phyloP scores from a whole-genome alignment of 208 protist species.

The Leishmania gerbilli region DNA sequence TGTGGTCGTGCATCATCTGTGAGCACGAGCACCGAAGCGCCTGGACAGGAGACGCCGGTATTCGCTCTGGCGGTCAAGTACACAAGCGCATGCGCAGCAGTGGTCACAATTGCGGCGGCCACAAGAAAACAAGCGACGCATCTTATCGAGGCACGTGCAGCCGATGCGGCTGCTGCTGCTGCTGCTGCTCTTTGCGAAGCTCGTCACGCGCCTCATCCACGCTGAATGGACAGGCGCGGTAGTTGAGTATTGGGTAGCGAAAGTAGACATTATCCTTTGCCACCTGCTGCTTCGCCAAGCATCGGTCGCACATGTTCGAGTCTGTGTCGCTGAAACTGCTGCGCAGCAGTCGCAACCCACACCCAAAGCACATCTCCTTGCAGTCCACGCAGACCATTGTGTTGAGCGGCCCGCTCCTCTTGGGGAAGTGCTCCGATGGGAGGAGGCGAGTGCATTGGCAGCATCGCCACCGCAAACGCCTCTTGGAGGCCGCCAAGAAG shows the following conservation, averaged over 20 bases:
- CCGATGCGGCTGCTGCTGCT: conserved; percentile 10
- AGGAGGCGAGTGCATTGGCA: conserved; percentile 63
- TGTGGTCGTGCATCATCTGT: not conserved
- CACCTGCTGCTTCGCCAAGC: conserved; percentile 73
- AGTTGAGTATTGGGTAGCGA: conserved; percentile 87
- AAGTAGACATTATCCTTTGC: conserved; percentile 89
- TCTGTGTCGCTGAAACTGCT: conserved; percentile 50
- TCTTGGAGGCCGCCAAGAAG: conserved; percentile 60
- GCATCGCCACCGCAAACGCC: conserved; percentile 66
- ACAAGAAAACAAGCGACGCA: no score
- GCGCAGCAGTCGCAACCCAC: conserved; percentile 58
- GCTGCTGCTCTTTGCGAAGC: conserved; percentile 39
- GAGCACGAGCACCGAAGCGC: not conserved
- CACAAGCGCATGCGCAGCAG: not conserved
- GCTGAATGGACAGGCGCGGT: conserved; percentile 82
- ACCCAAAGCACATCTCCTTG: conserved; percentile 74
- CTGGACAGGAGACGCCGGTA: no score
- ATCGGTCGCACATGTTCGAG: conserved; percentile 60
- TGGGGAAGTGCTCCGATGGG: conserved; percentile 68
- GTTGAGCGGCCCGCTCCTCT: conserved; percentile 46
- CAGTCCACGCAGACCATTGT: conserved; percentile 73
- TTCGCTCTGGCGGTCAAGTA: not conserved
- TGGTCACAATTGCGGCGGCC: not conserved
- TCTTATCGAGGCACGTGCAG: not conserved
- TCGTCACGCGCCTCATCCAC: conserved; percentile 80